Base-by-base conservation (phyloP, 192 early-diverging fungal species). In the Dispira simplex region DNA sequence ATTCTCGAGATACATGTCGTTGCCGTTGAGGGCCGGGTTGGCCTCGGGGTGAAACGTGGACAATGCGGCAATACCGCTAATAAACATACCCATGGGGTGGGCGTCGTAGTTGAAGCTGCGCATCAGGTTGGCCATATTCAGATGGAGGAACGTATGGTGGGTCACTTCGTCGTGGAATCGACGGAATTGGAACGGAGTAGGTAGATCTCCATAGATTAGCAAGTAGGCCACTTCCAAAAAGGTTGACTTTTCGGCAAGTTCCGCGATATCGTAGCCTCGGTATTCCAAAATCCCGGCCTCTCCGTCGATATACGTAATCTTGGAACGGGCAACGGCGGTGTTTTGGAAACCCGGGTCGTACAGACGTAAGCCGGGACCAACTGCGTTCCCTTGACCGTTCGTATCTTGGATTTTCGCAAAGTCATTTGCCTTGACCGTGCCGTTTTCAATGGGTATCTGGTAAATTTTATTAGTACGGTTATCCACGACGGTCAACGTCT, bases 141-240 rank as follows among this genome's bases (percentile, higher is more conserved):
- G 69, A 68, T 85, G 83, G 27, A 83, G 71, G 66, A 79, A 73
- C 10, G 72, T 76, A 39, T 76, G 76, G 60, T 71, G 63, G 76
- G 86, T 81, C 47, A 86, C 69, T 39, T 81, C 64, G 68, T 68
- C 26, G 54, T 67, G 72, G 76, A 85, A 58, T 65, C 71, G 45
- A 13, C 65, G 44, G 62, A 74, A 75, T 69, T 85, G 79, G 18
- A 27, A 12, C 5, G 66, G 64, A 4, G 69, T 62, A 10, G 83
- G 83, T 13, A 85, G 73, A 46, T 85, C 75, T 44, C 83, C 77
- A 63, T 77, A 85, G 53, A 86, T 78, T 11, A 86, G 66, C 62
- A 86, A 69, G 66, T 85, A 86, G 12, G 83, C 74, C 21, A 86
- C 84, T 70, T 86, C 85, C 14, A 86, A 57, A 68, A 82, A 86